Evolutionary conservation across 352 stramenopile species (phyloP).

Genomic region (Phytopythium kandeliae): DNA sequence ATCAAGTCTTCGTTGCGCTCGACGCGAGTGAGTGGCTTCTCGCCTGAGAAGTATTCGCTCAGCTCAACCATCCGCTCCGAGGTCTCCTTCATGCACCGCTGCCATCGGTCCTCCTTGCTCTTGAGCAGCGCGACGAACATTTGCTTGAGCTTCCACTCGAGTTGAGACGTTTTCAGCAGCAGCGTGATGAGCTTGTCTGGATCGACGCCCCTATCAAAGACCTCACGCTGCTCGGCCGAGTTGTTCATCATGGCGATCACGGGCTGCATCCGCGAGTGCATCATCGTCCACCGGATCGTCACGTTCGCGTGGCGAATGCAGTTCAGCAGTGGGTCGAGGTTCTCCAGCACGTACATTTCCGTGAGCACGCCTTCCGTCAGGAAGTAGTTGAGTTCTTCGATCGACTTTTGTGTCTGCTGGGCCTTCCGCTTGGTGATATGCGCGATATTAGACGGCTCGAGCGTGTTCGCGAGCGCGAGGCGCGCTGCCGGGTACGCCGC

Average conservation of each 20-base stretch:
- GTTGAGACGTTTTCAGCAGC: slow-evolving; percentile 90
- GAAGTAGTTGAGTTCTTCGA: slow-evolving; percentile 89
- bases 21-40: slow-evolving; percentile 90
- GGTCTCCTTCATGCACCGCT: slow-evolving; percentile 83
- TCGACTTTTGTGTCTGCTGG: slow-evolving; percentile 78
- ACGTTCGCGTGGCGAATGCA: slow-evolving; percentile 91
- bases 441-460: slow-evolving; percentile 84
- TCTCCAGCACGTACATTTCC: slow-evolving; percentile 92
- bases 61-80: slow-evolving; percentile 91
- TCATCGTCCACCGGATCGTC: slow-evolving; percentile 91
- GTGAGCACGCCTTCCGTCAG: slow-evolving; percentile 90
- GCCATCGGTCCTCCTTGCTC: slow-evolving; percentile 90
- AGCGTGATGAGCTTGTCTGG: slow-evolving; percentile 88
- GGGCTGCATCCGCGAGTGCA: slow-evolving; percentile 90
- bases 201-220: slow-evolving; percentile 80
- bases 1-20: slow-evolving; percentile 92
- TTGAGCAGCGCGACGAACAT: slow-evolving; percentile 89
- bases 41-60: slow-evolving; percentile 92
- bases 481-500: slow-evolving; percentile 84
- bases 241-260: slow-evolving; percentile 88
- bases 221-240: slow-evolving; percentile 65
- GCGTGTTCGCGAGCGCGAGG: slow-evolving; percentile 86
- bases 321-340: slow-evolving; percentile 88
- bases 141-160: slow-evolving; percentile 94
- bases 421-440: slow-evolving; percentile 88